phyloP scores from a whole-genome alignment of 2,329 filamentous ascomycete genomes.

The Verticillium klebahnii region DNA sequence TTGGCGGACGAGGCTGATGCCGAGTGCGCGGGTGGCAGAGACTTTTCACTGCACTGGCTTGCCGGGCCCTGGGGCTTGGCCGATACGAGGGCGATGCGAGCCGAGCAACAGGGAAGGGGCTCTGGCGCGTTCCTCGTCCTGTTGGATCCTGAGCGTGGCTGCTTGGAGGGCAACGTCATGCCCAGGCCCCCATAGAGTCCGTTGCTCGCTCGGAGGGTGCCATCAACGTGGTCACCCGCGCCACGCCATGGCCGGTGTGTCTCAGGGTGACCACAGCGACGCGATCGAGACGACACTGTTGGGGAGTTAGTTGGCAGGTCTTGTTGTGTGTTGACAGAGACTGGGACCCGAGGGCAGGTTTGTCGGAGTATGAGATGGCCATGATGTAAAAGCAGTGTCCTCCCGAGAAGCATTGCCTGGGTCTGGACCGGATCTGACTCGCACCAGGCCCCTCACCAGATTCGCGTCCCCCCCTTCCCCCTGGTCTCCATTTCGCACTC shows the following conservation, averaged over 20 bases:
- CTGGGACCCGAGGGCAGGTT: background rate
- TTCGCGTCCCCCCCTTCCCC: background rate
- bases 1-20: conserved; percentile 10
- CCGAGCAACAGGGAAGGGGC: background rate
- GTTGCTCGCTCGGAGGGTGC: background rate
- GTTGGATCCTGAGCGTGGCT: background rate
- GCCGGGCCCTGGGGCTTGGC: background rate
- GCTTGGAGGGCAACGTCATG: background rate
- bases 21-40: background rate
- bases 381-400: background rate
- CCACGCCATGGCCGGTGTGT: background rate
- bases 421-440: background rate
- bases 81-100: background rate
- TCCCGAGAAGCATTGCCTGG: background rate
- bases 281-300: background rate
- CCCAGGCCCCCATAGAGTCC: background rate
- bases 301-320: background rate
- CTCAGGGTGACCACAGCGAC: background rate
- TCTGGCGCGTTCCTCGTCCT: background rate
- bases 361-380: background rate
- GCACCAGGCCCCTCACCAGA: background rate
- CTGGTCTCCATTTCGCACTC: background rate
- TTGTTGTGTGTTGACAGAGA: background rate
- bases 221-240: background rate
- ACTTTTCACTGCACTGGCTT: background rate